A percentile compares a stretch with the other conserved stretches of the same genome.
Conservation (phyloP, 2,329 filamentous ascomycete genomes). For the Fusarium caatingaense region DNA sequence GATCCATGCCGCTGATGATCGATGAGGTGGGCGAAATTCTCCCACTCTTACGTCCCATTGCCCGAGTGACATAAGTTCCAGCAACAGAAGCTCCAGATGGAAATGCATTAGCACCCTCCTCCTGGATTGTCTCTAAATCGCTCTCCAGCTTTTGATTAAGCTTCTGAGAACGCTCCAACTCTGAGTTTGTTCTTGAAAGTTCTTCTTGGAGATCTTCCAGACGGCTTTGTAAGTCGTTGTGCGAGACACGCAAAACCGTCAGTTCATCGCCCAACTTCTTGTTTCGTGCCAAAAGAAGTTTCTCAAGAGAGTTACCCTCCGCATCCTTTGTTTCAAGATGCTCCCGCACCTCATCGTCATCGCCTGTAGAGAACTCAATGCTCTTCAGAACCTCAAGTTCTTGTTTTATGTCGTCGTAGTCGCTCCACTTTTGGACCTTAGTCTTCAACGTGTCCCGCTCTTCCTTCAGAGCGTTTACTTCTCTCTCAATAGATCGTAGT, state of each 20-base stretch:
- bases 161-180: constrained; percentile 85
- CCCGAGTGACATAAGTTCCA: constrained; percentile 82
- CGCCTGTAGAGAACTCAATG: constrained; percentile 93
- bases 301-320: constrained; percentile 85
- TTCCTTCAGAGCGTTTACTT: constrained; percentile 77
- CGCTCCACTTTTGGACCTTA: constrained; percentile 88
- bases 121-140: constrained; percentile 88
- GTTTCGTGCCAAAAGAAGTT: constrained; percentile 90
- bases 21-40: constrained; percentile 91
- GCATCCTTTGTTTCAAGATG: constrained; percentile 51
- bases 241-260: constrained; percentile 90
- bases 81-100: constrained; percentile 93
- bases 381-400: constrained; percentile 97
- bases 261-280: constrained; percentile 97
- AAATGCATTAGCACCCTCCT: constrained; percentile 84
- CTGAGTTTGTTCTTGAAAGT: constrained; percentile 82
- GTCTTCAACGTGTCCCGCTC: constrained; percentile 83
- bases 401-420: constrained; percentile 96
- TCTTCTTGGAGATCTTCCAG: constrained; percentile 86
- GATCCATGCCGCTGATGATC: constrained; percentile 97
- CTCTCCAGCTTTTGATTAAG: constrained; percentile 92
- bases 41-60: constrained; percentile 72
- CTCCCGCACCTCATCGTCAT: constrained; percentile 75
- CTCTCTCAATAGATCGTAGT: constrained; percentile 82
- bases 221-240: constrained; percentile 87